phyloP scores from a whole-genome alignment of 306 rosid species.

The Glycine tomentella region DNA sequence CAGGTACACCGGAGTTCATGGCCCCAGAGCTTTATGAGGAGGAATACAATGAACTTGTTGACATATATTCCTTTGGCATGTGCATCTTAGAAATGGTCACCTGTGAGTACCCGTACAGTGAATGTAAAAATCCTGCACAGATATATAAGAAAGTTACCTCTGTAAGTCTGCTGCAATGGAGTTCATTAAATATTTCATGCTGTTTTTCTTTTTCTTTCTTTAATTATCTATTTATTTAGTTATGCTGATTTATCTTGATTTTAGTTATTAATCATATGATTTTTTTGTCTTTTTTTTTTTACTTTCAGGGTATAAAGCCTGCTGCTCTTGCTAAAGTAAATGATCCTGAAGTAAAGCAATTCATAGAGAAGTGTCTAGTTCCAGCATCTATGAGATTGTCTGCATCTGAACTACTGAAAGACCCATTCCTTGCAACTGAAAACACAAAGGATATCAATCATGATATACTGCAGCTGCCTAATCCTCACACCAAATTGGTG shows the following conservation, averaged over 20 bases:
- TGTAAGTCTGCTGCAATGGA: constrained; percentile 60
- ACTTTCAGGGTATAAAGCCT: constrained; percentile 84
- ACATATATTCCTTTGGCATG: constrained; percentile 96
- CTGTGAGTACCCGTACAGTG: constrained; percentile 89
- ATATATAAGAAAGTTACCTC: constrained; percentile 89
- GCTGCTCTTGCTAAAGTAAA: constrained; percentile 77
- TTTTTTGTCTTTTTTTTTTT: background rate
- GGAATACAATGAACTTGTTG: constrained; percentile 91
- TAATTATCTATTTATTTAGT: background rate
- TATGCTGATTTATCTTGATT: constrained; percentile 11
- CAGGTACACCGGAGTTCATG: constrained; percentile 98
- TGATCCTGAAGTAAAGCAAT: constrained; percentile 73
- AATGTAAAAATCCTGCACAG: constrained; percentile 91
- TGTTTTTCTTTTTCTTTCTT: background rate
- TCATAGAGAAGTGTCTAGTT: constrained; percentile 89
- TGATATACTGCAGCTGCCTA: constrained; percentile 37
- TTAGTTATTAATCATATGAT: background rate
- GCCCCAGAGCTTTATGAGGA: constrained; percentile 98
- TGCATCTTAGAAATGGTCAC: constrained; percentile 91
- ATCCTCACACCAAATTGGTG: constrained; percentile 43
- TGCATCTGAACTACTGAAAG: constrained; percentile 81
- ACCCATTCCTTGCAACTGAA: constrained; percentile 79
- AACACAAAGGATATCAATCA: constrained; percentile 47
- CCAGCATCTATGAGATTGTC: constrained; percentile 75
- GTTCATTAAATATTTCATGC: constrained; percentile 16